phyloP scores from a whole-genome alignment of 225 moss, liverwort and hornwort species.

The Pseudoscleropodium purum region DNA sequence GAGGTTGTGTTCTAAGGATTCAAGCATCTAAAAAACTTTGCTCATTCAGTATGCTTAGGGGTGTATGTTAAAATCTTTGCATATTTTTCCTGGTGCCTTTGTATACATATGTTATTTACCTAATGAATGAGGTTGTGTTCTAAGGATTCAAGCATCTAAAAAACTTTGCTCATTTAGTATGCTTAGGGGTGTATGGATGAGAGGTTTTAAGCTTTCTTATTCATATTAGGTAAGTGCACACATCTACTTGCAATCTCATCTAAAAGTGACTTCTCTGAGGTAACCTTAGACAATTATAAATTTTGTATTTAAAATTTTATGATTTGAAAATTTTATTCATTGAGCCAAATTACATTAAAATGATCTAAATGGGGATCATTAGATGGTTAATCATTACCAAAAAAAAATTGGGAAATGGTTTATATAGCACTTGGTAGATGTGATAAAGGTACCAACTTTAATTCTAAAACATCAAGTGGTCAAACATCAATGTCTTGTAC shows the following conservation, averaged over 20 bases:
- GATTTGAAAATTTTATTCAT: background rate
- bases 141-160: background rate
- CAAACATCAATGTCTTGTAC: too few species aligned
- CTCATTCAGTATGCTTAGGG: fast-evolving
- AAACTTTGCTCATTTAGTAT: fast-evolving
- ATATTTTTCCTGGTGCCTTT: background rate
- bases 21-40: background rate
- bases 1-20: background rate
- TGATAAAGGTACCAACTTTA: background rate
- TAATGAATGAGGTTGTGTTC: background rate
- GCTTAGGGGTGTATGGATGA: background rate
- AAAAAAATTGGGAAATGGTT: background rate
- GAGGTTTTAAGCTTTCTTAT: background rate
- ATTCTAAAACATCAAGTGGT: too few species aligned
- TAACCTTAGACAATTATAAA: background rate
- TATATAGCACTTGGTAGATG: background rate
- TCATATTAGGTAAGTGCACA: too few species aligned
- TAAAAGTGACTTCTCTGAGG: background rate
- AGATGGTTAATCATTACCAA: background rate
- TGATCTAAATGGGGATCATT: background rate
- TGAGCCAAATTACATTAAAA: background rate
- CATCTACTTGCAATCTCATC: background rate
- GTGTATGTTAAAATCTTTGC: background rate
- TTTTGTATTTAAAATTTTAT: background rate
- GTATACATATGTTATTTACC: too few species aligned